A percentile compares a stretch with the other conserved stretches of the same genome.
Conservation (phyloP, 2,329 filamentous ascomycete species). For the Colletotrichum sp. region DNA sequence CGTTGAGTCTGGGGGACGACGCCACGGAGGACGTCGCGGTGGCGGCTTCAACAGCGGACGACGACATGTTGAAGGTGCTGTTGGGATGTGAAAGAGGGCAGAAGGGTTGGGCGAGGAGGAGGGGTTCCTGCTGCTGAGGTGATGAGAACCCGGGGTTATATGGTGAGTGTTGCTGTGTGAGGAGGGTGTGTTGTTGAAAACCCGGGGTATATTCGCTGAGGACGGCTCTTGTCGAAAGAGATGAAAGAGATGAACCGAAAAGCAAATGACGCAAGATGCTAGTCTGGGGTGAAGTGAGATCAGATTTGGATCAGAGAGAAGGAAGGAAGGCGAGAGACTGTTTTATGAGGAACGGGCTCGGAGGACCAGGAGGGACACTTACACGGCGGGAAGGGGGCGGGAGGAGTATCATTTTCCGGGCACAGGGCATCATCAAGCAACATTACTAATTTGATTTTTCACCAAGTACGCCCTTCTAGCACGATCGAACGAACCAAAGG, state of each 20-base stretch:
- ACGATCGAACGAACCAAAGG: slow-evolving; percentile 19
- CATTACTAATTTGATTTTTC: slow-evolving; percentile 23
- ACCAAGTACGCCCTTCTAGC: background rate
- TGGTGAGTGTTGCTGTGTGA: slow-evolving; percentile 4
- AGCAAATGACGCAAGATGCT: slow-evolving; percentile 21
- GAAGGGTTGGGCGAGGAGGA: slow-evolving; percentile 1
- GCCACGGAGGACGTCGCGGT: slow-evolving; percentile 44
- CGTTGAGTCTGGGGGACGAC: slow-evolving; percentile 38
- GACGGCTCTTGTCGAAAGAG: slow-evolving; percentile 3
- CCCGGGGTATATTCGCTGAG: slow-evolving; percentile 13
- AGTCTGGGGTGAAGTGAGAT: background rate
- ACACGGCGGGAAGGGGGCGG: slow-evolving; percentile 19
- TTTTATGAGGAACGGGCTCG: slow-evolving; percentile 18
- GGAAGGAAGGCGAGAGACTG: background rate
- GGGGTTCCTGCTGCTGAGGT: background rate
- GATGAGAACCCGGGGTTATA: background rate
- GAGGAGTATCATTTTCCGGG: slow-evolving; percentile 4
- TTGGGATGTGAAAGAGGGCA: background rate
- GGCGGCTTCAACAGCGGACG: slow-evolving; percentile 29
- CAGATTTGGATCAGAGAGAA: background rate
- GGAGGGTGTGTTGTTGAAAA: slow-evolving; percentile 12
- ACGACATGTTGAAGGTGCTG: slow-evolving; percentile 41
- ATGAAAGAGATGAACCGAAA: slow-evolving; percentile 1
- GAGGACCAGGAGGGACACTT: slow-evolving; percentile 1
- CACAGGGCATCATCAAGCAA: slow-evolving; percentile 22